Evolutionary conservation across 2,329 filamentous ascomycete species (phyloP), one percentile per base, ranked within the genome.

Genomic region (Penicillium aurantiogriseum): DNA sequence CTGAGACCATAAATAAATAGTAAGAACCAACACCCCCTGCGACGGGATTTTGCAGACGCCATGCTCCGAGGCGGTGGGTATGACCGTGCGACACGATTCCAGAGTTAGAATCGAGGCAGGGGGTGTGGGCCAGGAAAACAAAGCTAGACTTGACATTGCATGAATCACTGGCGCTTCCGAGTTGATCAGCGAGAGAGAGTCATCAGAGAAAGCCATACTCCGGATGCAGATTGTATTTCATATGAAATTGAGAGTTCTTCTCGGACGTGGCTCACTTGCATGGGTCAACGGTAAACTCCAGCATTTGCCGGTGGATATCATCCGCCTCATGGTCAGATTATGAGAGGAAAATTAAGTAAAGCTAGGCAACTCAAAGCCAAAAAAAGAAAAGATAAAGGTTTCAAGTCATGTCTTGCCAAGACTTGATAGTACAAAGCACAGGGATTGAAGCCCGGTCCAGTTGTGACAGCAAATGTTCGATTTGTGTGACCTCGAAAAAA

Each of bases 11-110:
- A 33, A 43, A 56, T 46, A 39, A 56, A 44, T 52, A 46, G 40
- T 31, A 29, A 48, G 39, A 27, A 35, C 15, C 31, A 25, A 33
- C n/a, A 19, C 29, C 47, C 53, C 54, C 49, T 56, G 54, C 49
- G 43, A 47, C 56, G 56, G 51, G 46, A 49, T 25, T 55, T 43
- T 47, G 54, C 59, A 62, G 54, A 47, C 49, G 40, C 54, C 54
- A 56, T 56, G 54, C 49, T 46, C 36, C 43, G 54, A 45, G 23
- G 45, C 38, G 51, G 53, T 53, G 54, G 54, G 54, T 56, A 56
- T 53, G 49, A 56, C 54, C 49, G 54, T 56, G 54, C 49, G 36
- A 53, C 54, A 46, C 10, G 36, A 53, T 56, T 45, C 42, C 31
- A 51, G 51, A 46, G 50, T 50, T 50, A 43, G 36, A 40, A 36